Evolutionary conservation across 768 basidiomycete genomes (phyloP).

Genomic region (Leucogyrophana mollusca): DNA sequence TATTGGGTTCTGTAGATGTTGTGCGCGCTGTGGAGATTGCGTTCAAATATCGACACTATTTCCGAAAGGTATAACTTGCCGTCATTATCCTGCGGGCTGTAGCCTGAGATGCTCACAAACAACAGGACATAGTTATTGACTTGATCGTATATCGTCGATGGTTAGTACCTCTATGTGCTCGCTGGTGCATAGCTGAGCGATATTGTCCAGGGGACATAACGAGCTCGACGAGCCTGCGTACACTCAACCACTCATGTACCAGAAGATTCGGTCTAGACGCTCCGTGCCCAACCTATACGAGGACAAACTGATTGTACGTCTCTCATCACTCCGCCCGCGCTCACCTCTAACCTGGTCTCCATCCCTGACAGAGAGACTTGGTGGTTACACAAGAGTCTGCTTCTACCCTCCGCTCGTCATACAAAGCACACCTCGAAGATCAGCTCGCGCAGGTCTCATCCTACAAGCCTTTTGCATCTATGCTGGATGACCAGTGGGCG

Average conservation of each 20-base stretch:
- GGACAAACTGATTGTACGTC: conserved; percentile 66
- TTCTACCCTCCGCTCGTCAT: conserved; percentile 47
- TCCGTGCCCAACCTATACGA: conserved; percentile 85
- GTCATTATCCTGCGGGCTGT: background rate
- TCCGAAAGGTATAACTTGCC: conserved; percentile 61
- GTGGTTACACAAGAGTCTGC: conserved; percentile 53
- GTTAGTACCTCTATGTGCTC: conserved; percentile 31
- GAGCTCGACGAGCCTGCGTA: conserved; percentile 86
- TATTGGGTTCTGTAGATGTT: conserved; percentile 54
- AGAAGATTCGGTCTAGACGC: conserved; percentile 73
- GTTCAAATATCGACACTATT: conserved; percentile 82
- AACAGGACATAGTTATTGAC: conserved; percentile 82
- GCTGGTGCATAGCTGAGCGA: no score
- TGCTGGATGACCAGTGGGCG: conserved; percentile 68
- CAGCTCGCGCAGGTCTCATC: conserved; percentile 51
- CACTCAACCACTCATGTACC: conserved; percentile 90
- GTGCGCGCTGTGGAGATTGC: conserved; percentile 84
- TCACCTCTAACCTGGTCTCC: no score
- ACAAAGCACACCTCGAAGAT: conserved; percentile 63
- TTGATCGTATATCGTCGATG: conserved; percentile 86
- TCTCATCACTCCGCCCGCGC: background rate
- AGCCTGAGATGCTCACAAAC: no score
- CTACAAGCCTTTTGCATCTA: conserved; percentile 50
- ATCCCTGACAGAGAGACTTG: no score
- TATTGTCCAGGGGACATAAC: conserved; percentile 81